Percentiles rank a stretch among this genome's conserved stretches.
Evolutionary conservation across 768 basidiomycete genomes (phyloP).

Genomic region (Xanthoconium purpureum): DNA sequence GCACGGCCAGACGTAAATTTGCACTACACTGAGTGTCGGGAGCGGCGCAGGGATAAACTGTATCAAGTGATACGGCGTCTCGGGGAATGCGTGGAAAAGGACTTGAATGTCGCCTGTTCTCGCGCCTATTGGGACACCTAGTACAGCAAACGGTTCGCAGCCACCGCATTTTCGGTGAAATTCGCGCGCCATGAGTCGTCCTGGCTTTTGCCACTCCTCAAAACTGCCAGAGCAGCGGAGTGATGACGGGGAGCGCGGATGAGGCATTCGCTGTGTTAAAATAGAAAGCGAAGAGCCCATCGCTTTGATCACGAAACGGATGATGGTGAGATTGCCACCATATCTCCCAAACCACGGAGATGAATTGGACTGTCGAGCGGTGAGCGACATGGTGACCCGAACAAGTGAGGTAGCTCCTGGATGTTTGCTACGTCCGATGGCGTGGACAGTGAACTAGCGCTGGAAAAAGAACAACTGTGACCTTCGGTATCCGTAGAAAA

Average conservation of each 20-base stretch:
- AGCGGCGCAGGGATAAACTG: too few species aligned
- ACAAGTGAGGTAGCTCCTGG: neutral
- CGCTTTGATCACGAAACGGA: neutral
- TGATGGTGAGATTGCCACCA: neutral
- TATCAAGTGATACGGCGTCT: too few species aligned
- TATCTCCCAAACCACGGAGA: neutral
- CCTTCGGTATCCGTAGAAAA: neutral
- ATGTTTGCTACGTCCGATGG: neutral
- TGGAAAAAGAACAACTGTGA: slow-evolving; percentile 1
- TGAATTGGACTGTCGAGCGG: neutral
- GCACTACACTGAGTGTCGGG: too few species aligned
- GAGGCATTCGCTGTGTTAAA: neutral
- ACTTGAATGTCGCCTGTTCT: too few species aligned
- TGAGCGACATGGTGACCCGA: neutral
- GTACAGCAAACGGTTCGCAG: neutral
- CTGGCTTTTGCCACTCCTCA: neutral
- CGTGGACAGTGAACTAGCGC: neutral
- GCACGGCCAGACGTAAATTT: too few species aligned
- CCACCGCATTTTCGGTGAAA: neutral
- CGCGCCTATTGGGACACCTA: too few species aligned
- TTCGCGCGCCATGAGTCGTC: neutral
- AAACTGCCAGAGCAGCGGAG: neutral
- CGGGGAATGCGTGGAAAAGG: too few species aligned
- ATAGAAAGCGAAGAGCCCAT: neutral
- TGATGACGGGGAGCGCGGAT: neutral